Percentiles rank a stretch among this genome's conserved stretches.
These are phyloP conservation scores for Collybiopsis luxurians DNA, from an alignment of 768 basidiomycete species.

Conservation along the genomic window DNA sequence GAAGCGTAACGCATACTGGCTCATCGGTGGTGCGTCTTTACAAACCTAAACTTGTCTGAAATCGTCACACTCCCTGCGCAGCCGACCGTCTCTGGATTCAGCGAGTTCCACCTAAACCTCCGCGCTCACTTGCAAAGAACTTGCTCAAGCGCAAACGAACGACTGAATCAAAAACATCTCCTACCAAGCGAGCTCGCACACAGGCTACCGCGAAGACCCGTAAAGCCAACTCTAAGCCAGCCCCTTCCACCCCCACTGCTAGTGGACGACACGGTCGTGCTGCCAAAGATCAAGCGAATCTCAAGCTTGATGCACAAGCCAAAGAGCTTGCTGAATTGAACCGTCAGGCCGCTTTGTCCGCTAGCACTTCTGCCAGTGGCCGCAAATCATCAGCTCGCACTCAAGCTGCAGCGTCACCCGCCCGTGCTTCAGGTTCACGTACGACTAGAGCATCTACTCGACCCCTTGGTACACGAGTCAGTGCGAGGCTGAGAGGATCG, in stretches of 20 bases:
- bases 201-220: conserved; percentile 11
- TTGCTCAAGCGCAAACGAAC: conserved; percentile 39
- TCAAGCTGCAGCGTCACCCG: not conserved
- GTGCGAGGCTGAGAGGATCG: conserved; percentile 59
- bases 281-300: conserved; percentile 71
- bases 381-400: conserved; percentile 12
- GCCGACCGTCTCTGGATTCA: conserved; percentile 88
- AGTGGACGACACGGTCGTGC: conserved; percentile 52
- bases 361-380: not conserved
- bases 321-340: conserved; percentile 65
- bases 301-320: conserved; percentile 65
- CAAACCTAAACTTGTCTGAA: not conserved
- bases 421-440: not conserved
- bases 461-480: conserved; percentile 58
- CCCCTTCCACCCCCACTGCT: conserved; percentile 15
- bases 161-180: conserved; percentile 28
- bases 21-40: conserved; percentile 65
- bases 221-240: conserved; percentile 3
- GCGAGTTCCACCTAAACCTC: conserved; percentile 55
- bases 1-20: conserved; percentile 78
- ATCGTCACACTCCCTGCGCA: conserved; percentile 23
- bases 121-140: conserved; percentile 22
- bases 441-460: conserved; percentile 14
- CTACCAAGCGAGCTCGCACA: conserved; percentile 9
- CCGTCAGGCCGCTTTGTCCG: conserved; percentile 37